phyloP scores from a whole-genome alignment of 768 basidiomycete species.

The Chalciporus chontae region DNA sequence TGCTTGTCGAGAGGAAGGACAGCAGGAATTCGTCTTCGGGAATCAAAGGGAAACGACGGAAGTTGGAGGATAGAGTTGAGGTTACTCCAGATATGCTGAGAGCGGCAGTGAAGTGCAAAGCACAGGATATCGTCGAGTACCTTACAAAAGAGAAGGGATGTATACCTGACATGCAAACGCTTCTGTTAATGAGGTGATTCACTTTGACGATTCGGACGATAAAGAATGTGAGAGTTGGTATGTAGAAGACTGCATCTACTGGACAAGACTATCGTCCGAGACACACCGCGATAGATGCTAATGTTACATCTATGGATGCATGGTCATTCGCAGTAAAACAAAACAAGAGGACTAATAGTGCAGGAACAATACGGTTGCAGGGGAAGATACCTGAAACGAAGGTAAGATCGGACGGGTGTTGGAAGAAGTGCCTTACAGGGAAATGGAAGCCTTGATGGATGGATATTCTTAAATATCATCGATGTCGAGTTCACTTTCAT shows the following conservation, averaged over 20 bases:
- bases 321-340: constrained; percentile 13
- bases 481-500: constrained; percentile 85
- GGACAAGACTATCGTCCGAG: constrained; percentile 9
- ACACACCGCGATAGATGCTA: constrained; percentile 16
- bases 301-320: constrained; percentile 26
- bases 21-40: constrained; percentile 20
- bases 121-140: constrained; percentile 70
- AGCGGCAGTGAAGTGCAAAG: constrained; percentile 59
- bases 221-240: too few relatives aligned
- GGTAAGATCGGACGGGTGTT: neutral
- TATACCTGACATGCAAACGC: constrained; percentile 69
- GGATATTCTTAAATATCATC: constrained; percentile 67
- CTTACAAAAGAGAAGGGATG: constrained; percentile 67
- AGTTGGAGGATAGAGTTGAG: constrained; percentile 55
- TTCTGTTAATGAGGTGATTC: constrained; percentile 37
- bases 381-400: constrained; percentile 13
- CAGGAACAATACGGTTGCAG: constrained; percentile 6
- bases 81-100: constrained; percentile 59
- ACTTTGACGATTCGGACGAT: constrained; percentile 1
- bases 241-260: constrained; percentile 1
- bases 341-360: constrained; percentile 1
- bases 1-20: constrained; percentile 67
- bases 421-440: constrained; percentile 14
- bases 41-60: constrained; percentile 43
- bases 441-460: constrained; percentile 6